phyloP scores from a whole-genome alignment of 441 rosid genomes.

The Jatropha multifida region DNA sequence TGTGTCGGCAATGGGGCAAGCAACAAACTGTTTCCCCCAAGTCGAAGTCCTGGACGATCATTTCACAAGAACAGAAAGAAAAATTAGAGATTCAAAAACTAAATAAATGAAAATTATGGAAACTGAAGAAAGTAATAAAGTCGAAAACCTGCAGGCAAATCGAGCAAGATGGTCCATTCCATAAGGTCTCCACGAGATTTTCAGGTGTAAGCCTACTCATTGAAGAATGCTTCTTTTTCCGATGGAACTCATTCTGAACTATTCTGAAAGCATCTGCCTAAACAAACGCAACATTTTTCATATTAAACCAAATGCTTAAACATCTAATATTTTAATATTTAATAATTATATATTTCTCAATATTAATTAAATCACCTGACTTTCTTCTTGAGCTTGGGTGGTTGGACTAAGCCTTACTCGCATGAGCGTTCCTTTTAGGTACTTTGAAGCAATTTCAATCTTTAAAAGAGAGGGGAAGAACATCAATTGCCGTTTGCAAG shows the following conservation, averaged over 20 bases:
- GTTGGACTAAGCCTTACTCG: slow-evolving; percentile 7
- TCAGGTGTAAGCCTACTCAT: slow-evolving; percentile 16
- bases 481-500: too few relatives aligned
- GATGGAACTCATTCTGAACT: slow-evolving; percentile 1
- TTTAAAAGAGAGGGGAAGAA: neutral
- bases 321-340: too few relatives aligned
- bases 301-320: neutral
- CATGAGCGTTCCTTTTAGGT: slow-evolving; percentile 5
- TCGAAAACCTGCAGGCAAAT: slow-evolving; percentile 44
- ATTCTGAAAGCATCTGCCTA: slow-evolving; percentile 2
- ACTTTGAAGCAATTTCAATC: slow-evolving; percentile 12
- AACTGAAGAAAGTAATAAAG: neutral
- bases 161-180: slow-evolving; percentile 33
- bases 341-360: too few relatives aligned
- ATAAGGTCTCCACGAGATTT: slow-evolving; percentile 23
- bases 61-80: neutral
- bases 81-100: neutral
- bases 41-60: slow-evolving; percentile 35
- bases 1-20: slow-evolving; percentile 38
- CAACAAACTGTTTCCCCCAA: slow-evolving; percentile 23
- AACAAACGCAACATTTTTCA: neutral
- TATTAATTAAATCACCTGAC: slow-evolving; percentile 10
- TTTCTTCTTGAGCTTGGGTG: slow-evolving; percentile 5
- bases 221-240: neutral
- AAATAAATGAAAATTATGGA: too few relatives aligned